These are phyloP conservation scores for Trametes sp. DNA, from an alignment of 1,284 basidiomycete species.

Conservation along the genomic window DNA sequence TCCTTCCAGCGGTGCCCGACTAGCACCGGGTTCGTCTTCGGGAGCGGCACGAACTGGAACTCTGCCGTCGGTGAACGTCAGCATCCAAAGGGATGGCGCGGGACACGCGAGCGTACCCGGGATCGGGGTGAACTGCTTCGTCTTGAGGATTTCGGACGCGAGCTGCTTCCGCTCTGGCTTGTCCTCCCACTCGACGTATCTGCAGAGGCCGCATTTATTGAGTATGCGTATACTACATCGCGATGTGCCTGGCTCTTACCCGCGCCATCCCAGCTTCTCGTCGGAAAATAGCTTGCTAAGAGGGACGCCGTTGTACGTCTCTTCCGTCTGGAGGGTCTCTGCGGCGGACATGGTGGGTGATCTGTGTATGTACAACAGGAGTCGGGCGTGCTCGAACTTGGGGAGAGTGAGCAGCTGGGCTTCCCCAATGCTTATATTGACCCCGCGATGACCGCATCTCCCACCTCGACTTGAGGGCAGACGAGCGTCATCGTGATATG, in stretches of 20 bases:
- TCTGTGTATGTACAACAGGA: no score
- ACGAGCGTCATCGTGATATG: background rate
- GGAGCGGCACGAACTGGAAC: slow-evolving; percentile 59
- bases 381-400: background rate
- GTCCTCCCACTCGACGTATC: slow-evolving; percentile 60
- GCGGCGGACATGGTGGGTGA: slow-evolving; percentile 2
- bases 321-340: background rate
- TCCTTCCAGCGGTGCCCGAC: slow-evolving; percentile 62
- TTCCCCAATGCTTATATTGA: background rate
- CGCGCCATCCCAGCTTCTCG: slow-evolving; percentile 45
- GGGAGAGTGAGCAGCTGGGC: background rate
- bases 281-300: slow-evolving; percentile 44
- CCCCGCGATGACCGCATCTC: background rate
- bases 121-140: slow-evolving; percentile 50
- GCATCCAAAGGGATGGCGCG: background rate
- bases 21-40: slow-evolving; percentile 59
- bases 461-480: background rate
- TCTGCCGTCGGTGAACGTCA: slow-evolving; percentile 39
- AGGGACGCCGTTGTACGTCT: slow-evolving; percentile 22
- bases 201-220: slow-evolving; percentile 17
- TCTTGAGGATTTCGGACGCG: slow-evolving; percentile 50
- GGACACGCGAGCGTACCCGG: slow-evolving; percentile 46
- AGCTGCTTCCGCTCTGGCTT: slow-evolving; percentile 52
- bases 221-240: background rate
- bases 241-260: slow-evolving; percentile 32